Conservation (phyloP, 2,329 filamentous ascomycete species). For the Cadophora gregata region DNA sequence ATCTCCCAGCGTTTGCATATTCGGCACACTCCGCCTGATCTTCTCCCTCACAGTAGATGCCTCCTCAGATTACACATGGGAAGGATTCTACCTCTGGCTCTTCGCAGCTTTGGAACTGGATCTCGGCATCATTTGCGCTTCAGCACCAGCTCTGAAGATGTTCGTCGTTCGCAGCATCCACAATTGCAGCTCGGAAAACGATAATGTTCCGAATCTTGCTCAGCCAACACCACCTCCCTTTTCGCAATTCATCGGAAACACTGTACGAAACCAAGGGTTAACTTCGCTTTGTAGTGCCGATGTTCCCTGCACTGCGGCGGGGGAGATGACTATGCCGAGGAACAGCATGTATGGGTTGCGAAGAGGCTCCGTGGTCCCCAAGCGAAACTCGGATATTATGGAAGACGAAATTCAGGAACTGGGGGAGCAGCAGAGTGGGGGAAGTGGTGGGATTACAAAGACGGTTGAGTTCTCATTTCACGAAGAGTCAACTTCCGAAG, state of each 20-base stretch:
- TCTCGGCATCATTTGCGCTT: constrained; percentile 25
- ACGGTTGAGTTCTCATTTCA: constrained; percentile 13
- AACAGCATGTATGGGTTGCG: background rate
- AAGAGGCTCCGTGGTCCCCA: background rate
- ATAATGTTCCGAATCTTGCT: background rate
- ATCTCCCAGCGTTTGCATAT: constrained; percentile 15
- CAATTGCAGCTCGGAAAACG: background rate
- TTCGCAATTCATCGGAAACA: background rate
- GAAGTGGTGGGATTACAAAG: constrained; percentile 11
- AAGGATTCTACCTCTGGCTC: constrained; percentile 23
- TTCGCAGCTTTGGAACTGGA: constrained; percentile 22
- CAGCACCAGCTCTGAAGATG: constrained; percentile 21
- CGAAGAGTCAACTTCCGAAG: constrained; percentile 2
- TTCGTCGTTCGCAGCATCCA: constrained; percentile 13
- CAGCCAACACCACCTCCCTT: background rate
- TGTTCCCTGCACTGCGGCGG: background rate
- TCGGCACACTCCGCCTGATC: constrained; percentile 15
- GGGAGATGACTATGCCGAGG: constrained; percentile 1
- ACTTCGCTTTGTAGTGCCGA: background rate
- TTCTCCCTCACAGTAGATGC: constrained; percentile 13
- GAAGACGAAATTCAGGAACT: background rate
- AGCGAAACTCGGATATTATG: background rate
- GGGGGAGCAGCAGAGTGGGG: background rate
- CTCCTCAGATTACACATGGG: constrained; percentile 21
- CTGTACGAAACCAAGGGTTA: background rate